A percentile compares a stretch with the other conserved stretches of the same genome.
These are phyloP conservation scores for Lentinus brumalis DNA, from an alignment of 768 basidiomycete species.

Conservation along the genomic window DNA sequence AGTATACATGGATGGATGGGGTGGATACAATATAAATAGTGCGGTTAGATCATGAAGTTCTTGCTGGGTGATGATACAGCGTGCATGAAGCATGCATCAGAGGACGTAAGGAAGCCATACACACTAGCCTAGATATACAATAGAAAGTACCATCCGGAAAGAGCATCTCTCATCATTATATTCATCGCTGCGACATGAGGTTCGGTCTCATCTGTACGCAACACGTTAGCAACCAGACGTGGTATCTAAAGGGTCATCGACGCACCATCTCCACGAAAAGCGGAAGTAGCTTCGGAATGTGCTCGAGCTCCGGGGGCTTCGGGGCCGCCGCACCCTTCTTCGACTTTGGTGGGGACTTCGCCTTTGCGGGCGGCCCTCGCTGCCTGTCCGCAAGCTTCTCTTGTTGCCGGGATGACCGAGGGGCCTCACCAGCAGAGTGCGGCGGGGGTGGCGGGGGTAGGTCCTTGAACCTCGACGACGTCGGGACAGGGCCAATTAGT, in stretches of 20 bases:
- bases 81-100: not conserved
- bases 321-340: slow-evolving; percentile 50
- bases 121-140: slow-evolving; percentile 10
- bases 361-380: slow-evolving; percentile 2
- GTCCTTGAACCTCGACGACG: slow-evolving; percentile 18
- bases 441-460: slow-evolving; percentile 29
- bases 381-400: slow-evolving; percentile 3
- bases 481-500: not conserved
- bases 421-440: slow-evolving; percentile 43
- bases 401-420: slow-evolving; percentile 22
- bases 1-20: slow-evolving; percentile 12
- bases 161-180: too few relatives aligned
- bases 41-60: not conserved
- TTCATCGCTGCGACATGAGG: slow-evolving; percentile 33
- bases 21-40: slow-evolving; percentile 12
- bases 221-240: not conserved
- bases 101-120: not conserved
- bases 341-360: slow-evolving; percentile 23
- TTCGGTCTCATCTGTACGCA: slow-evolving; percentile 39
- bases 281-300: slow-evolving; percentile 82
- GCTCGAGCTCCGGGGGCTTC: slow-evolving; percentile 73
- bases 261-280: slow-evolving; percentile 91
- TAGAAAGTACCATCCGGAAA: slow-evolving; percentile 5
- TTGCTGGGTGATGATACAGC: slow-evolving; percentile 13
- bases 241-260: slow-evolving; percentile 1